phyloP scores from a whole-genome alignment of 1,284 basidiomycete genomes.

The Mycosarcoma maydis region DNA sequence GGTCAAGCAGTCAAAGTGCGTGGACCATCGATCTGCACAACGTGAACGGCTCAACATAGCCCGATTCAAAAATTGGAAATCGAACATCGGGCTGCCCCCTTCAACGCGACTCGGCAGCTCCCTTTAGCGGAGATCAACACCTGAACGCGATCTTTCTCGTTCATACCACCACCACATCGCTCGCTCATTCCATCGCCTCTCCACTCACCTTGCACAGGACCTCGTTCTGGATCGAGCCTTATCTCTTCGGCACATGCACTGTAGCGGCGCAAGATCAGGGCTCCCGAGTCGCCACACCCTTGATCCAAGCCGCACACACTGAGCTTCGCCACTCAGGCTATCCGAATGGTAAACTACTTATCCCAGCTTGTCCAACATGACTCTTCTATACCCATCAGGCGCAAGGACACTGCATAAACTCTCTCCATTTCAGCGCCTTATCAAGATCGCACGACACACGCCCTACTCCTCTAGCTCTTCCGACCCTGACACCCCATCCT shows the following conservation, averaged over 20 bases:
- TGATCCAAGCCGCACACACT: constrained; percentile 4
- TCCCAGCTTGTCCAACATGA: constrained; percentile 13
- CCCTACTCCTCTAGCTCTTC: constrained; percentile 3
- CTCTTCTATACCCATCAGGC: constrained; percentile 38
- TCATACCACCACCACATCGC: constrained; percentile 8
- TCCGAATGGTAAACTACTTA: constrained; percentile 2
- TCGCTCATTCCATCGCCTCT: neutral
- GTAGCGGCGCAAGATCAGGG: no score
- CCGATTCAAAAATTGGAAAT: constrained; percentile 1
- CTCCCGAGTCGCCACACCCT: neutral
- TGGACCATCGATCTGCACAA: neutral
- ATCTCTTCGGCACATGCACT: no score
- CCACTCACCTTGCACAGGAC: no score
- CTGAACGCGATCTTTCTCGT: constrained; percentile 12
- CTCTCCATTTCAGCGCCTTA: constrained; percentile 32
- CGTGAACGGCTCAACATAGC: neutral
- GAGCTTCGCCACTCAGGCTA: neutral
- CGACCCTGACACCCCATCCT: constrained; percentile 10
- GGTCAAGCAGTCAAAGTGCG: neutral
- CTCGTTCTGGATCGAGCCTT: no score
- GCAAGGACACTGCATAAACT: constrained; percentile 22
- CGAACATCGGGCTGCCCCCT: constrained; percentile 11
- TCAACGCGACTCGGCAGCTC: constrained; percentile 21
- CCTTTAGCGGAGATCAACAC: constrained; percentile 32
- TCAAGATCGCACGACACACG: constrained; percentile 46